Evolutionary conservation across 2,329 filamentous ascomycete species (phyloP).

Genomic region (Sclerotinia nivalis): DNA sequence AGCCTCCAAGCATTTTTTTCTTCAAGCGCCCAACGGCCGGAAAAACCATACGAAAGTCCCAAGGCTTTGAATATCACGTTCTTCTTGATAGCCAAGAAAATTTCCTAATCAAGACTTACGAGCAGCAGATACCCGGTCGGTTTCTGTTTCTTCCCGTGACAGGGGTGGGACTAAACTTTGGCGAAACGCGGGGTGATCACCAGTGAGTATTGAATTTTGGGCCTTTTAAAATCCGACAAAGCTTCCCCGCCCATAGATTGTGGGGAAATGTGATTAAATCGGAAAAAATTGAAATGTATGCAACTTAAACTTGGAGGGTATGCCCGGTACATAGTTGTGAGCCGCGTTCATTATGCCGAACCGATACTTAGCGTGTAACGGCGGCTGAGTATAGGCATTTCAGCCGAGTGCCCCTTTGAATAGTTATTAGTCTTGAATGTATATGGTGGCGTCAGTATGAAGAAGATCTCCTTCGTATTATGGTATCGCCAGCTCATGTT

Average conservation of each 20-base stretch:
- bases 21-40: constrained; percentile 11
- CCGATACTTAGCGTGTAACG: constrained; percentile 12
- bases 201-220: neutral
- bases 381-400: constrained; percentile 4
- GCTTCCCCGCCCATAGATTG: neutral
- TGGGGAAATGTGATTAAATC: constrained; percentile 5
- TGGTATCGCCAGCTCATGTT: neutral
- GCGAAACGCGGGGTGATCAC: constrained; percentile 18
- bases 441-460: neutral
- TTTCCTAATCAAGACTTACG: constrained; percentile 20
- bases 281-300: neutral
- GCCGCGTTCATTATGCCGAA: constrained; percentile 8
- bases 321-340: constrained; percentile 14
- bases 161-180: neutral
- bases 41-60: constrained; percentile 15
- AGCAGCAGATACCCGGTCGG: constrained; percentile 16
- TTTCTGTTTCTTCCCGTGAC: constrained; percentile 11
- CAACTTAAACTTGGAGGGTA: neutral
- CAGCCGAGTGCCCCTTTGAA: neutral
- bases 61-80: constrained; percentile 15
- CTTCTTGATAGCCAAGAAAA: neutral
- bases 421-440: neutral
- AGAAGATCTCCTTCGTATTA: neutral
- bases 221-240: neutral
- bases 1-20: neutral